Percentiles rank a stretch among this genome's conserved stretches.
Conservation (phyloP, 164 flowering plant species). For the Houttuynia cordata region DNA sequence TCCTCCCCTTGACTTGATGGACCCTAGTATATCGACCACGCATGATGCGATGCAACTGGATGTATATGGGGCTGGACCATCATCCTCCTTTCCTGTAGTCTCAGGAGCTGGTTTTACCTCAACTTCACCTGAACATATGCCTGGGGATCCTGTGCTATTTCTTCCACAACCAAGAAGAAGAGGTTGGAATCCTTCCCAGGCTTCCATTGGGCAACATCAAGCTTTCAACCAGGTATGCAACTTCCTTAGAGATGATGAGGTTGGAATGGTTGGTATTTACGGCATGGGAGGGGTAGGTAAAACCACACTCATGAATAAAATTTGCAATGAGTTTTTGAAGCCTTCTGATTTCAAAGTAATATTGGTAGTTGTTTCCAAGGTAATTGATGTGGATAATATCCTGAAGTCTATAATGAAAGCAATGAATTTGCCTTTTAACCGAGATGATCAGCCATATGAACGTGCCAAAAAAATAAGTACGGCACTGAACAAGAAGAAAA, state of each 20-base stretch:
- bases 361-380: background rate
- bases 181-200: background rate
- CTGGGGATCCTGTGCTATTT: background rate
- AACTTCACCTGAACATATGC: no score
- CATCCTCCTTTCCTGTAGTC: no score
- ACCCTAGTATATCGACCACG: no score
- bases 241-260: background rate
- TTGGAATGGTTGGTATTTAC: background rate
- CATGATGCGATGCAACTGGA: no score
- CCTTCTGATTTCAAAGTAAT: background rate
- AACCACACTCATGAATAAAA: background rate
- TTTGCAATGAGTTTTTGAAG: background rate
- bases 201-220: background rate
- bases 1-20: no score
- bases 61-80: no score
- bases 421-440: no score
- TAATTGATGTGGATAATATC: background rate
- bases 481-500: no score
- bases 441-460: no score
- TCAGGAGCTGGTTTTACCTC: no score
- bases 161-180: background rate
- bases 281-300: background rate
- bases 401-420: background rate
- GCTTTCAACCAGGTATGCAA: background rate
- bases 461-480: no score